Percentiles rank a stretch among this genome's conserved stretches.
Conservation (phyloP, 768 basidiomycete genomes). For the Arthromyces matolae region DNA sequence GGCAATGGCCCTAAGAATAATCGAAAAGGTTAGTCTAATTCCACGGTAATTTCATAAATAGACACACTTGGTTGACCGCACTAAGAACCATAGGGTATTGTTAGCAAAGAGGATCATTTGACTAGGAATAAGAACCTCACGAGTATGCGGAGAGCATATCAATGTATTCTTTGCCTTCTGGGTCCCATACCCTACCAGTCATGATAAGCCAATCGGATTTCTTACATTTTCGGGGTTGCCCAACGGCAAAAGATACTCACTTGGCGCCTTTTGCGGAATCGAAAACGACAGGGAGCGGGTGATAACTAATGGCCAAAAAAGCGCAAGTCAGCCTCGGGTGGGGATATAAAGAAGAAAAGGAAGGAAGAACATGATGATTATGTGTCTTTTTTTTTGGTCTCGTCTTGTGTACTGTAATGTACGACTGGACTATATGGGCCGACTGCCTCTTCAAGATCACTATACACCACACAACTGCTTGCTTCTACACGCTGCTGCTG, state of each 20-base stretch:
- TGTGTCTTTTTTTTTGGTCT: not conserved
- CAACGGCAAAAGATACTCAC: conserved; percentile 54
- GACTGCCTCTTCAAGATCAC: conserved; percentile 3
- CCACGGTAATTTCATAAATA: conserved; percentile 3
- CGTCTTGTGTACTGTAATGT: not conserved
- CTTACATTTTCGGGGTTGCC: conserved; percentile 7
- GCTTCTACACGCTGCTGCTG: conserved; percentile 11
- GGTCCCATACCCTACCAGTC: conserved; percentile 77
- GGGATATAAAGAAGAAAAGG: conserved; percentile 22
- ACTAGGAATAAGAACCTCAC: conserved; percentile 42
- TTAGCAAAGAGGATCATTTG: conserved; percentile 5
- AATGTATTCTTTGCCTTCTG: conserved; percentile 92
- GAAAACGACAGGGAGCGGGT: conserved; percentile 93
- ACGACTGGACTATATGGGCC: conserved; percentile 3
- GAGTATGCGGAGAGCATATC: conserved; percentile 98
- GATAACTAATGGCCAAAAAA: conserved; percentile 71
- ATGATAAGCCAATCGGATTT: conserved; percentile 15
- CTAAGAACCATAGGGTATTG: conserved; percentile 31
- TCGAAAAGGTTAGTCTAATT: not conserved
- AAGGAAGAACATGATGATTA: conserved; percentile 19
- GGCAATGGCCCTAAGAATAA: conserved; percentile 73
- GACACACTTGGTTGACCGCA: conserved; percentile 80
- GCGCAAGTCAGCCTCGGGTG: conserved; percentile 35
- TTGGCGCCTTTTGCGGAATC: conserved; percentile 86
- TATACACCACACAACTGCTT: no score